Evolutionary conservation across 495 filamentous ascomycete species (phyloP).

Genomic region (Rostrohypoxylon terebratum): DNA sequence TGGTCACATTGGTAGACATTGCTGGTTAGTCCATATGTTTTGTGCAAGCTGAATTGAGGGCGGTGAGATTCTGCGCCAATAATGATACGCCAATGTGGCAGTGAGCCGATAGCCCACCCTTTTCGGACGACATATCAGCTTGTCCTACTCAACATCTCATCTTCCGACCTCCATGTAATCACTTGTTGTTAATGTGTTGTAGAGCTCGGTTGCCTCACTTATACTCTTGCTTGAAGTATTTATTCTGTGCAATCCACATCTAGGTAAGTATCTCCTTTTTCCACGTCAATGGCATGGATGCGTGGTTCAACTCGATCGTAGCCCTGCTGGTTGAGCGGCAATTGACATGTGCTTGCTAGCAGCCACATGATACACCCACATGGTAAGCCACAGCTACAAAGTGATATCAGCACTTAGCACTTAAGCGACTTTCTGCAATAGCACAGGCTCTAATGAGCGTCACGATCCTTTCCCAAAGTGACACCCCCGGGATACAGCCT

Average conservation of each 20-base stretch:
- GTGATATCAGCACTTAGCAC: not conserved
- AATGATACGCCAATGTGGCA: not conserved
- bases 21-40: not conserved
- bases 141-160: not conserved
- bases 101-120: not conserved
- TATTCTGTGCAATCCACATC: not conserved
- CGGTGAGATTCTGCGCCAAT: not conserved
- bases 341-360: not conserved
- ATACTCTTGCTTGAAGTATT: not conserved
- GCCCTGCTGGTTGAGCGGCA: not conserved
- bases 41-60: not conserved
- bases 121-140: not conserved
- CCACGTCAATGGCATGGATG: not conserved
- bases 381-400: not conserved
- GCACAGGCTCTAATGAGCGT: not conserved
- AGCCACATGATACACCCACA: not conserved
- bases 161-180: not conserved
- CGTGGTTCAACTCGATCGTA: not conserved
- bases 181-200: not conserved
- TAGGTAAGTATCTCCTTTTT: not conserved
- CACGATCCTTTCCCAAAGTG: not conserved
- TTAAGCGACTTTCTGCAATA: not conserved
- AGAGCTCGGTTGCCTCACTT: not conserved
- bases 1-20: not conserved
- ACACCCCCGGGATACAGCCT: not conserved